These are phyloP conservation scores for Juglanconis juglandina DNA, from an alignment of 2,329 filamentous ascomycete species.

Conservation along the genomic window DNA sequence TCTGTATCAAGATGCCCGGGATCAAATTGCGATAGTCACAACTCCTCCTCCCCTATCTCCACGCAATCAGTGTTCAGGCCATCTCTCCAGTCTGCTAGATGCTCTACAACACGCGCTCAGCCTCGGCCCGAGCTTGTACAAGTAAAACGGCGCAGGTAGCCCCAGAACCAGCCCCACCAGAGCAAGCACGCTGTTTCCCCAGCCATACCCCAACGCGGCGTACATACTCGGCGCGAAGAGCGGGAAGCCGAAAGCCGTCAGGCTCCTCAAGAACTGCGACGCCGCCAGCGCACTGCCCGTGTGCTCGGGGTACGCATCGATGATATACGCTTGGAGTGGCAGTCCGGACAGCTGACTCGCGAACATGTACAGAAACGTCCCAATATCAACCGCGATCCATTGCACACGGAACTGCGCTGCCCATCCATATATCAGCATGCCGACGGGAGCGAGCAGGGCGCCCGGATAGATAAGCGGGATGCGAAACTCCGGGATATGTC, in stretches of 20 bases:
- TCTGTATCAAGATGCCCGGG: too few relatives aligned
- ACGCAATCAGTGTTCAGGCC: too few relatives aligned
- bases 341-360: slow-evolving; percentile 31
- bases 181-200: slow-evolving; percentile 37
- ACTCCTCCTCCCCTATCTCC: too few relatives aligned
- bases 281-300: slow-evolving; percentile 46
- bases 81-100: too few relatives aligned
- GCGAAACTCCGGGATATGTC: slow-evolving; percentile 49
- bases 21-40: too few relatives aligned
- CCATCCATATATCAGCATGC: slow-evolving; percentile 44
- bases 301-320: slow-evolving; percentile 45
- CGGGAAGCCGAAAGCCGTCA: slow-evolving; percentile 47
- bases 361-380: slow-evolving; percentile 30
- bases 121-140: too few relatives aligned
- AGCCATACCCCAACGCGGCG: slow-evolving; percentile 33
- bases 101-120: too few relatives aligned
- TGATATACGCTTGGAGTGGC: slow-evolving; percentile 36
- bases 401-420: slow-evolving; percentile 32
- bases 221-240: slow-evolving; percentile 44
- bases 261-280: slow-evolving; percentile 39
- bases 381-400: slow-evolving; percentile 38
- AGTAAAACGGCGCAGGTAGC: too few relatives aligned
- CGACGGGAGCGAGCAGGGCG: slow-evolving; percentile 38
- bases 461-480: slow-evolving; percentile 37
- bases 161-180: slow-evolving; percentile 19